These are phyloP conservation scores for Salvia hispanica DNA, from an alignment of 257 asterid genomes.

Conservation along the genomic window DNA sequence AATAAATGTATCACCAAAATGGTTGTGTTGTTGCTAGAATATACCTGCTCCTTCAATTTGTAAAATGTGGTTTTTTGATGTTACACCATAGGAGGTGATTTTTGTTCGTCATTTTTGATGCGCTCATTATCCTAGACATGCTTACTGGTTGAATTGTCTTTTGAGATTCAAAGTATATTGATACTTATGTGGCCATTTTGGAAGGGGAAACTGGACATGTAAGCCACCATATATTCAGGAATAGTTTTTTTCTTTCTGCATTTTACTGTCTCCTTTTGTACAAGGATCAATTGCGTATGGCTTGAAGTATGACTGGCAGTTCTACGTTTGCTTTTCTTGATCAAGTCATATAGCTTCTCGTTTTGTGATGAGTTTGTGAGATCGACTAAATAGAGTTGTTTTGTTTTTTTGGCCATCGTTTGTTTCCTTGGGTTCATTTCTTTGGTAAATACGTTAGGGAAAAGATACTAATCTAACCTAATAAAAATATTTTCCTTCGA, in stretches of 20 bases:
- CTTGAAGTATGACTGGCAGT: neutral
- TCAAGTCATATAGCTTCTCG: too few relatives aligned
- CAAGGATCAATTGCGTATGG: too few relatives aligned
- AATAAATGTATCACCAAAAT: constrained; percentile 36
- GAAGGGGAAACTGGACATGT: neutral
- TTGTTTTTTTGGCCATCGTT: too few relatives aligned
- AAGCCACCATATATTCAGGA: neutral
- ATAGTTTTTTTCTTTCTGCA: neutral
- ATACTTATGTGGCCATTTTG: neutral
- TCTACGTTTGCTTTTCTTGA: neutral
- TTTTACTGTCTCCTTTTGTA: neutral
- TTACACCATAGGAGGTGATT: constrained; percentile 3
- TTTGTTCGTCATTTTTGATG: neutral
- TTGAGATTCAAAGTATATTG: neutral
- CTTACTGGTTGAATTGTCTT: constrained; percentile 9
- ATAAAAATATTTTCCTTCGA: too few relatives aligned
- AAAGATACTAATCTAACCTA: too few relatives aligned
- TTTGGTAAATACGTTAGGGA: too few relatives aligned
- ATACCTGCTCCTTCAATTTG: constrained; percentile 14
- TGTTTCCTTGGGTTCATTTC: too few relatives aligned
- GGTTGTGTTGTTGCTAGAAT: constrained; percentile 25
- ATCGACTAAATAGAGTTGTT: too few relatives aligned
- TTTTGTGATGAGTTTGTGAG: too few relatives aligned
- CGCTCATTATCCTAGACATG: constrained; percentile 5
- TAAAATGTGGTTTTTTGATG: neutral